Conservation (phyloP, 108 stramenopile genomes). For the Skeletonema marinoi region DNA sequence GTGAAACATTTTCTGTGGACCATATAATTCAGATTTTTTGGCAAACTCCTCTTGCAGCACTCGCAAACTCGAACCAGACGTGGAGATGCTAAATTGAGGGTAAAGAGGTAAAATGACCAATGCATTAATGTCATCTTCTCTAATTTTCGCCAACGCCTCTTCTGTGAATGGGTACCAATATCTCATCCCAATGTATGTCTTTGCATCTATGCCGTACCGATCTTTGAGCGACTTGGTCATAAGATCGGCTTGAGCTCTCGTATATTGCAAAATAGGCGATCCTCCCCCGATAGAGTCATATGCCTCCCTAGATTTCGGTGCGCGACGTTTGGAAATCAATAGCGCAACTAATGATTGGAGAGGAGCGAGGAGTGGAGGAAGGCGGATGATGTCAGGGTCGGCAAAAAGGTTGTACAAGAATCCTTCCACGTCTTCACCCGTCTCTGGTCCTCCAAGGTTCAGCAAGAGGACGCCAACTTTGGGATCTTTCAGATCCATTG, state of each 20-base stretch:
- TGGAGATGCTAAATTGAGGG: slow-evolving; percentile 97
- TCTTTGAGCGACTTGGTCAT: slow-evolving; percentile 59
- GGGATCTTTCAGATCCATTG: slow-evolving; percentile 18
- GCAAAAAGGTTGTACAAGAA: slow-evolving; percentile 98
- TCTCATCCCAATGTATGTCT: slow-evolving; percentile 97
- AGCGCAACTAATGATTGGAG: slow-evolving; percentile 83
- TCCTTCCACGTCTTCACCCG: slow-evolving; percentile 90
- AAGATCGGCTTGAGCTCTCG: slow-evolving; percentile 83
- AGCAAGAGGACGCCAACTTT: slow-evolving; percentile 91
- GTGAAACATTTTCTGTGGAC: slow-evolving; percentile 83
- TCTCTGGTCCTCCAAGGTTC: slow-evolving; percentile 96
- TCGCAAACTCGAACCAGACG: slow-evolving; percentile 90
- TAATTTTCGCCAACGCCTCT: slow-evolving; percentile 87
- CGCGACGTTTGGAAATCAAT: slow-evolving; percentile 89
- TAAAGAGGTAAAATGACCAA: slow-evolving; percentile 95
- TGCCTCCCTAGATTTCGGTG: slow-evolving; percentile 92
- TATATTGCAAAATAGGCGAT: slow-evolving; percentile 93
- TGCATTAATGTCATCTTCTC: slow-evolving; percentile 80
- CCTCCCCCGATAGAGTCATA: slow-evolving; percentile 98
- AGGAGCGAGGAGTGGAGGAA: slow-evolving; percentile 77
- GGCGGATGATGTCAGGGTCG: slow-evolving; percentile 97
- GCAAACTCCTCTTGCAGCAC: slow-evolving; percentile 94
- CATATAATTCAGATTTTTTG: slow-evolving; percentile 56
- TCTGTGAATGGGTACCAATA: slow-evolving; percentile 99
- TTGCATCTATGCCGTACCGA: slow-evolving; percentile 68